Base-by-base conservation (phyloP, 306 rosid species). In the Citrullus amarus region DNA sequence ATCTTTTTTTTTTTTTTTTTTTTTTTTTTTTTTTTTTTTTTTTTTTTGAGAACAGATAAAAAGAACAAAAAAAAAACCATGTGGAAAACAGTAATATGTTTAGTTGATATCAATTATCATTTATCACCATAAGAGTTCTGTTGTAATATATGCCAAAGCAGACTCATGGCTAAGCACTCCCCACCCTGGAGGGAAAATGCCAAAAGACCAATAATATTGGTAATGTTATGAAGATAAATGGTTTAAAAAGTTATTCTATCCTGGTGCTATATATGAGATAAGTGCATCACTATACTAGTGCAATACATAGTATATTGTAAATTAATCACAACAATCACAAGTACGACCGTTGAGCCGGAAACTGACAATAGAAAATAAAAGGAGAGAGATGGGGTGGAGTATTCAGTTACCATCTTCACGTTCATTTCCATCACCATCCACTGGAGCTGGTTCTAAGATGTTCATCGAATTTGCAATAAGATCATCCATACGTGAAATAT, bases 391-490 rank as follows among this genome's bases (percentile, higher is more conserved):
- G 8, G 77, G 77, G 79, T 36, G 67, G n/a, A 67, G 44, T 76
- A 50, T 73, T 9, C 48, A 13, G 54, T 43, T 92, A 92, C 98
- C 99, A 84, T 95, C 90, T 92, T 92, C 90, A 8, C 97, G 96
- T 83, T 89, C 86, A 74, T 89, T 89, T 85, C 97, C 97, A 70
- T 81, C 89, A 79, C 84, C 80, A 88, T 95, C 99, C 79, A 86
- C 84, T 1, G 93, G 87, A 82, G 84, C 86, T 25, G 99, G 99
- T 83, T 95, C 99, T 74, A 95, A 86, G 79, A 95, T 95, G 79
- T 95, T 78, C 97, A 92, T 95, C 6, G 99, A 92, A 79, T 92
- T 95, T 9, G 92, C 93, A 78, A 95, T 71, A 66, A 95, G 96
- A 86, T 95, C 97, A 81, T 91, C 96, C 8, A 91, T 78, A 50